Base-by-base conservation (phyloP, 306 rosid genomes). In the Acacia melanoxylon region DNA sequence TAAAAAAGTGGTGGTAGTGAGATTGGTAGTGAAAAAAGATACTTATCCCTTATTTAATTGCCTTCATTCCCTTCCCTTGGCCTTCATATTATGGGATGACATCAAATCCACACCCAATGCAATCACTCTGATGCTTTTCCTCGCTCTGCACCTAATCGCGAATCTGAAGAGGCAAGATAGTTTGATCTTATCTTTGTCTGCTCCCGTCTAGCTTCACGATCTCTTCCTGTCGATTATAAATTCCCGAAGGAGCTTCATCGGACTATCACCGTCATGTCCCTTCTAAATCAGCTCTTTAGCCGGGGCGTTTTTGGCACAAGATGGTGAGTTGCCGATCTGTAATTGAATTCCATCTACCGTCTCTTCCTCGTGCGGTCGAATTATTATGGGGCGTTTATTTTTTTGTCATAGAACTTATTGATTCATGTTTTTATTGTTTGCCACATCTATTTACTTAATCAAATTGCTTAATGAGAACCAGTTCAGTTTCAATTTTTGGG, bases 231-330 rank as follows among this genome's bases (percentile, higher is more conserved):
- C 22, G 24, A 27, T 71, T 71, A 4, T 24, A 42, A 71, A 45
- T 14, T 37, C 16, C 7, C 51, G 8, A 20, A 14, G 24, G 12
- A 51, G 58, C 37, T 24, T 44, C 11, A 27, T 62, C 68, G 37
- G 2, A 27, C 68, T 3, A 27, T 42, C 35, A 5, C 37, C 12
- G 45, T 56, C 81, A 95, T 95, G 99, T 95, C 99, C 65, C 91
- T 95, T 84, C 91, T 95, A 35, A 95, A 91, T 83, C 99, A 95
- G 78, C 94, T 95, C 87, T 93, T 95, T 72, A 95, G 83, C 85
- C 88, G 98, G 87, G 99, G 99, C 70, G 97, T 95, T 71, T 91
- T 93, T 42, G 89, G 90, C 81, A 93, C 94, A 72, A 93, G 93
- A 87, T 95, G 99, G 99, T 95, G 33, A 74, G 86, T 80, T 31